Conservation (phyloP, 352 stramenopile species). For the Saprolegnia diclina region DNA sequence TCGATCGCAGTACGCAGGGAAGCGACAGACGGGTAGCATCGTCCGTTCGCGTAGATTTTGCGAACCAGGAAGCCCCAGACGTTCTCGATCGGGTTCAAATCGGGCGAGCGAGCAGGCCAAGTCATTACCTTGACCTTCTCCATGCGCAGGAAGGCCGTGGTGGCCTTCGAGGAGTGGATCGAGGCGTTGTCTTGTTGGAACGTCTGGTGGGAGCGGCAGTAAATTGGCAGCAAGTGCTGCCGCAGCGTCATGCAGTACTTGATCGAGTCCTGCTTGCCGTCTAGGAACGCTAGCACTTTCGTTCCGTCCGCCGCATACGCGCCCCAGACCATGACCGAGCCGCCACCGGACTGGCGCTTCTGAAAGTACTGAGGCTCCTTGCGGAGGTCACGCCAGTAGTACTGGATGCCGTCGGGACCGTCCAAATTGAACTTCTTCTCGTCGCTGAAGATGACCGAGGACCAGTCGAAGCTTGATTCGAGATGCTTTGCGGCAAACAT, state of each 20-base stretch:
- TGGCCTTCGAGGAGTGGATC: neutral
- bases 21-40: neutral
- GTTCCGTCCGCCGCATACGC: neutral
- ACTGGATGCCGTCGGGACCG: conserved; percentile 33
- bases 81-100: conserved; percentile 28
- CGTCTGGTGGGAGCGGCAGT: neutral
- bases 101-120: conserved; percentile 23
- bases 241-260: neutral
- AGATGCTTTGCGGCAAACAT: conserved; percentile 26
- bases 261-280: neutral
- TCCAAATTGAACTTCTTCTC: conserved; percentile 44
- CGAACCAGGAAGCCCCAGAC: conserved; percentile 27
- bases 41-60: conserved; percentile 25
- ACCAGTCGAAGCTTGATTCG: conserved; percentile 24
- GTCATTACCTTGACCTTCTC: neutral
- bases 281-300: neutral
- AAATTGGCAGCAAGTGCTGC: neutral
- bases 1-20: neutral
- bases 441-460: conserved; percentile 35
- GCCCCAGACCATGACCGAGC: conserved; percentile 6
- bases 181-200: conserved; percentile 27
- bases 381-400: conserved; percentile 33
- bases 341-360: neutral
- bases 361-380: conserved; percentile 10
- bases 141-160: conserved; percentile 6